phyloP scores from a whole-genome alignment of 495 filamentous ascomycete genomes.

The Trichoderma virens region DNA sequence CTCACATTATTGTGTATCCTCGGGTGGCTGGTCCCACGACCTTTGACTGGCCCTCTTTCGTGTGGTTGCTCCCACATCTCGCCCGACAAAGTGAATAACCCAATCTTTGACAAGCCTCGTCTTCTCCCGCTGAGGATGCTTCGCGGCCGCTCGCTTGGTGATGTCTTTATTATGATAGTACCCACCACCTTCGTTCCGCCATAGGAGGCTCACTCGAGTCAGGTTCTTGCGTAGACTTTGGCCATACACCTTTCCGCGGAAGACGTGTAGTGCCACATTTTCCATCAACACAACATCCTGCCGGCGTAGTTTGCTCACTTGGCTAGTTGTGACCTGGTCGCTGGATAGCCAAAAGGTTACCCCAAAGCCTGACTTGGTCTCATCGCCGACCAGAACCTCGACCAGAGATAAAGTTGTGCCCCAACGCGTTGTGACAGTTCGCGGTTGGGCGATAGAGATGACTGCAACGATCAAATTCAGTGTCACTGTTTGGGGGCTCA shows the following conservation, averaged over 20 bases:
- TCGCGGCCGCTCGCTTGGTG: constrained; percentile 14
- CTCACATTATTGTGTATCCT: constrained; percentile 11
- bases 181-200: constrained; percentile 35
- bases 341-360: constrained; percentile 73
- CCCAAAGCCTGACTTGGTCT: constrained; percentile 72
- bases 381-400: constrained; percentile 79
- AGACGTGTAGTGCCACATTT: constrained; percentile 69
- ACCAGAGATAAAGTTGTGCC: constrained; percentile 54
- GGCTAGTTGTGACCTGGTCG: constrained; percentile 27
- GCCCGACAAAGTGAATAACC: constrained; percentile 64
- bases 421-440: constrained; percentile 46
- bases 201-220: constrained; percentile 65
- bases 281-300: constrained; percentile 69
- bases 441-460: constrained; percentile 59
- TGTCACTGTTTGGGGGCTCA: constrained; percentile 70
- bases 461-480: constrained; percentile 73
- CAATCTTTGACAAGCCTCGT: constrained; percentile 62
- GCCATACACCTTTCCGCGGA: constrained; percentile 67
- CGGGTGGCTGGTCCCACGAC: constrained; percentile 13
- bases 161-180: constrained; percentile 34
- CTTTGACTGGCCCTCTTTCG: background rate
- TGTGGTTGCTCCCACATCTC: constrained; percentile 10
- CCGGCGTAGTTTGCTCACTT: constrained; percentile 49
- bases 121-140: constrained; percentile 52
- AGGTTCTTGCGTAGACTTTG: constrained; percentile 61